A percentile compares a stretch with the other conserved stretches of the same genome.
Evolutionary conservation across 129 eudicot genomes (phyloP).

Genomic region (Oenanthe sinensis): DNA sequence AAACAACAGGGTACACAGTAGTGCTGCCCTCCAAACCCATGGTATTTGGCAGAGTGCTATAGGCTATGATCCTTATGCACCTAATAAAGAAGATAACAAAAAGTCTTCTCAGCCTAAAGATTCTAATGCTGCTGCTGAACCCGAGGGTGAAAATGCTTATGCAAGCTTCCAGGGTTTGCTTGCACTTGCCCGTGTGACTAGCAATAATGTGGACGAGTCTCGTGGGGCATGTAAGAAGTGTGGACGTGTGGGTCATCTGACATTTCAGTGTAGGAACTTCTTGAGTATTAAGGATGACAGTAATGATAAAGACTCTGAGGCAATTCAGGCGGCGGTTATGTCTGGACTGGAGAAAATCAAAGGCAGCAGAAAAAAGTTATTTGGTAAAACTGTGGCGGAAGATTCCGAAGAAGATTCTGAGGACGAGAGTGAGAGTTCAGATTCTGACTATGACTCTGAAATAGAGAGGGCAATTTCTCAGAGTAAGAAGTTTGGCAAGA

Average conservation of each 20-base stretch:
- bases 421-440: slow-evolving; percentile 79
- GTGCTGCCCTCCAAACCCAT: slow-evolving; percentile 93
- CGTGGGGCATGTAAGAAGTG: slow-evolving; percentile 95
- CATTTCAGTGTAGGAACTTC: slow-evolving; percentile 82
- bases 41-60: slow-evolving; percentile 97
- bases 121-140: slow-evolving; percentile 30
- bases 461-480: slow-evolving; percentile 65
- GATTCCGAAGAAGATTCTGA: slow-evolving; percentile 54
- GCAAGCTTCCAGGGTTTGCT: slow-evolving; percentile 82
- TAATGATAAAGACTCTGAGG: slow-evolving; percentile 52
- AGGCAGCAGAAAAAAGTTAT: slow-evolving; percentile 31
- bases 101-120: slow-evolving; percentile 39
- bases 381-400: slow-evolving; percentile 33
- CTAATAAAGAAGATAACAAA: slow-evolving; percentile 66
- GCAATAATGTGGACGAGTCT: slow-evolving; percentile 67
- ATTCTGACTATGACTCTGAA: slow-evolving; percentile 80
- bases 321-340: slow-evolving; percentile 57
- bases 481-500: slow-evolving; percentile 40
- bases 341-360: slow-evolving; percentile 75
- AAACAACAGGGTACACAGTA: slow-evolving; percentile 92
- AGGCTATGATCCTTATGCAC: slow-evolving; percentile 91
- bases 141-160: slow-evolving; percentile 74
- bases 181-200: slow-evolving; percentile 71
- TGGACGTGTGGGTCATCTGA: slow-evolving; percentile 89
- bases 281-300: slow-evolving; percentile 58